Evolutionary conservation across 192 early-diverging fungal species (phyloP), one percentile per base, ranked within the genome.

Genomic region (Coemansia sp.): DNA sequence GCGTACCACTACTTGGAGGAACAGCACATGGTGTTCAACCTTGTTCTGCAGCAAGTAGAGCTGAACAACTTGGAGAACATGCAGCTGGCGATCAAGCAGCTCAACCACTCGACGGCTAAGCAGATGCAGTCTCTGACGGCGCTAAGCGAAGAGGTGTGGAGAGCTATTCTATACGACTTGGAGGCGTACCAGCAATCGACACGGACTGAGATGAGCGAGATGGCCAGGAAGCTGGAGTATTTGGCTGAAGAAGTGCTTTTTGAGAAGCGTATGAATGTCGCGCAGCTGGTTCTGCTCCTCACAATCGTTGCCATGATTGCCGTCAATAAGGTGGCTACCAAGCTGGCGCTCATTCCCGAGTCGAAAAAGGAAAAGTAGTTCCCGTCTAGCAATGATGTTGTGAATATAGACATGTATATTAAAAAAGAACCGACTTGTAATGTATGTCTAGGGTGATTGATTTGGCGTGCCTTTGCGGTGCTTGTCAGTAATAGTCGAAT

Each of bases 1-100:
- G 87, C 89, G 17, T 88, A 89, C 61, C 86, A 85, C 59, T 93
- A 93, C 62, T 68, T 94, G 59, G 91, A 94, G 57, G 90, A 92
- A 35, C 91, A 94, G 75, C 91, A 88, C 63, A 85, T 86, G 50
- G 84, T 90, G 61, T 84, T 91, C 33, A 90, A 89, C 68, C 84
- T 89, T 19, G 80, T 91, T 33, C 78, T 91, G 37, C 70, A 74
- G 17, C 83, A 86, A 13, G 82, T 88, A 23, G 89, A 89, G 23
- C 76, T 87, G 38, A 85, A 79, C 57, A 88, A 89, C 70, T 77
- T 84, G 16, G 88, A 86, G 60, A 88, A 89, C 47, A 73, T 93
- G 43, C 86, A 88, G 64, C 76, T 85, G 42, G 79, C 91, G 2
- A 85, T 91, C 16, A 74, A 73, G n/a, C 88, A 90, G 66, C 73